Evolutionary conservation across 345 rosid genomes (phyloP).

Genomic region (Mangifera indica): DNA sequence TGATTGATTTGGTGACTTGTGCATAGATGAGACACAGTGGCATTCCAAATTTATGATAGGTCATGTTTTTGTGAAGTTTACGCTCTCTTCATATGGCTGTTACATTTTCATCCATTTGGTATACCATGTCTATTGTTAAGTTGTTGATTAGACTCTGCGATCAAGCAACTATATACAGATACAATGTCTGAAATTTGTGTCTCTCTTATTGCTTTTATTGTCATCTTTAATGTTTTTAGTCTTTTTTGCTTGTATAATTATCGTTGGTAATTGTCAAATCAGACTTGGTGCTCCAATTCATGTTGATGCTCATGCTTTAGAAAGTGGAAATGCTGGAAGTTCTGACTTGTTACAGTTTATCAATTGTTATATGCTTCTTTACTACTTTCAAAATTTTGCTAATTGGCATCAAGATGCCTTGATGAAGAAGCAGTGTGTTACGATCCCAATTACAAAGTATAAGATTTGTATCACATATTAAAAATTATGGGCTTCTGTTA

Average conservation of each 20-base stretch:
- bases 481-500: too few relatives aligned
- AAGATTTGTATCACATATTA: too few relatives aligned
- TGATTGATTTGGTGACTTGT: slow-evolving; percentile 19
- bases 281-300: slow-evolving; percentile 10
- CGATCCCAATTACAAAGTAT: too few relatives aligned
- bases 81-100: slow-evolving; percentile 18
- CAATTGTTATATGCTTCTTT: not conserved
- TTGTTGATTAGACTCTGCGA: slow-evolving; percentile 25
- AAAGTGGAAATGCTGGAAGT: slow-evolving; percentile 9
- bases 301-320: slow-evolving; percentile 21
- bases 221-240: not conserved
- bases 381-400: not conserved
- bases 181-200: slow-evolving; percentile 14
- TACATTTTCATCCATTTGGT: slow-evolving; percentile 27
- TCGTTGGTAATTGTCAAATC: slow-evolving; percentile 12
- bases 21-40: slow-evolving; percentile 21
- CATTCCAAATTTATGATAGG: slow-evolving; percentile 11
- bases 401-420: not conserved
- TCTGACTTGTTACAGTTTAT: slow-evolving; percentile 22
- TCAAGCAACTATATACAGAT: slow-evolving; percentile 26
- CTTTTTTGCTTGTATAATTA: slow-evolving; percentile 21
- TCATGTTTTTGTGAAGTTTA: slow-evolving; percentile 21
- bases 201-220: not conserved
- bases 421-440: not conserved
- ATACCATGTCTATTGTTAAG: slow-evolving; percentile 21